A percentile compares a stretch with the other conserved stretches of the same genome.
These are phyloP conservation scores for Amniculicola lignicola DNA, from an alignment of 495 filamentous ascomycete genomes.

Conservation along the genomic window DNA sequence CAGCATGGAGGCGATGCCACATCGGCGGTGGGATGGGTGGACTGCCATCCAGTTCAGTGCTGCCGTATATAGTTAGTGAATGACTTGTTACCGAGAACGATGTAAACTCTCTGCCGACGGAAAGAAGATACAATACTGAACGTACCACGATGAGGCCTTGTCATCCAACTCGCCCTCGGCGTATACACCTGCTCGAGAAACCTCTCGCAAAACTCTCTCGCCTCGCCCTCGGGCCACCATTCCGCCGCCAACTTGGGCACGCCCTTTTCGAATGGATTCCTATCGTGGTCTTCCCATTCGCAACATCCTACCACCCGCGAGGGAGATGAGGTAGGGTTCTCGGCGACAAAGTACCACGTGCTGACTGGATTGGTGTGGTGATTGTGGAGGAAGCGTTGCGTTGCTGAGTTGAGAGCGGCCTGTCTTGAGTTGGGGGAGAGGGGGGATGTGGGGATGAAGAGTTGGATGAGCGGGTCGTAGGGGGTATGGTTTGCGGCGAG, in stretches of 20 bases:
- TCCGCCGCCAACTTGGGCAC: background rate
- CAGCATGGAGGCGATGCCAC: slow-evolving; percentile 24
- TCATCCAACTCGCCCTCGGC: slow-evolving; percentile 19
- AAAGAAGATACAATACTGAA: background rate
- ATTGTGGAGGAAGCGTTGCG: slow-evolving; percentile 13
- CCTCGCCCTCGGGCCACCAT: slow-evolving; percentile 28
- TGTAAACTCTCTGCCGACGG: background rate
- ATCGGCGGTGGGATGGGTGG: slow-evolving; percentile 18
- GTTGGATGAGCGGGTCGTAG: slow-evolving; percentile 23
- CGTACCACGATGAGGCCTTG: slow-evolving; percentile 17
- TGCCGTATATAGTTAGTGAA: background rate
- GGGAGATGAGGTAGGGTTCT: background rate
- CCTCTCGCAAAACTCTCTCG: slow-evolving; percentile 15
- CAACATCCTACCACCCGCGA: slow-evolving; percentile 9
- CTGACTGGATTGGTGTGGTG: slow-evolving; percentile 12
- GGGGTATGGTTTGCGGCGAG: slow-evolving; percentile 22
- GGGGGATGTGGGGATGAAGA: slow-evolving; percentile 20
- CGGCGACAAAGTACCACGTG: slow-evolving; percentile 27
- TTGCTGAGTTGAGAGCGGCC: slow-evolving; percentile 17
- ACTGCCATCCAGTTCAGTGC: slow-evolving; percentile 31
- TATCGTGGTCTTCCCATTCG: slow-evolving; percentile 11
- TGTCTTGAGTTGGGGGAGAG: slow-evolving; percentile 3
- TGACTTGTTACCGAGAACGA: background rate
- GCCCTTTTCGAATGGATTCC: slow-evolving; percentile 22
- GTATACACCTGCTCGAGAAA: slow-evolving; percentile 20